A percentile compares a stretch with the other conserved stretches of the same genome.
Evolutionary conservation across 345 rosid genomes (phyloP).

Genomic region (Salix udensis): DNA sequence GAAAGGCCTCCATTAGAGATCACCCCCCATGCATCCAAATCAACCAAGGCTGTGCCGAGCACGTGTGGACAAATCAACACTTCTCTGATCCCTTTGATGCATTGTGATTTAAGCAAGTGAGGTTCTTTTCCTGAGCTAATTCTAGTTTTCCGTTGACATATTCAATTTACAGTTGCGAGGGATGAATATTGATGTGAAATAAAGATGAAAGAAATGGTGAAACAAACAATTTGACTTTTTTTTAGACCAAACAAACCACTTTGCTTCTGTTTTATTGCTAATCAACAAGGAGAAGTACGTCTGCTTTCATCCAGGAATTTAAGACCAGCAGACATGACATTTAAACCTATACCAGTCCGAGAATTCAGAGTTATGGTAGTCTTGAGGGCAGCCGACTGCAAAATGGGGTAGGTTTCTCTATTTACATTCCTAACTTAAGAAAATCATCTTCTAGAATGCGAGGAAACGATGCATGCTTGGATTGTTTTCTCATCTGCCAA

Average conservation of each 20-base stretch:
- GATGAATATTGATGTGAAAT: not conserved
- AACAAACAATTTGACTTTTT: slow-evolving; percentile 18
- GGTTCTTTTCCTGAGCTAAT: slow-evolving; percentile 8
- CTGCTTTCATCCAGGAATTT: not conserved
- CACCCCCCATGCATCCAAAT: not conserved
- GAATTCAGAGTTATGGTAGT: not conserved
- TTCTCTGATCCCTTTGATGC: not conserved
- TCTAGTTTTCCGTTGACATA: slow-evolving; percentile 10
- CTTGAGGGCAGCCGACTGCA: not conserved
- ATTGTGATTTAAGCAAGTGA: slow-evolving; percentile 16
- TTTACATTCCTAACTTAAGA: not conserved
- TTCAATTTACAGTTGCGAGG: not conserved
- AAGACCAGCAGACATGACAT: not conserved
- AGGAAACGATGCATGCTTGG: not conserved
- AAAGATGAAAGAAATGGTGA: slow-evolving; percentile 13
- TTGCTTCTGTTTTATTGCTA: not conserved
- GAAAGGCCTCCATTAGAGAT: not conserved
- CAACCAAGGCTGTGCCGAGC: not conserved
- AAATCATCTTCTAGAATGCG: slow-evolving; percentile 15
- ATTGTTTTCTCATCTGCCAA: not conserved
- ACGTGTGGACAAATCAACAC: too few relatives aligned
- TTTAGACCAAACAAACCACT: not conserved
- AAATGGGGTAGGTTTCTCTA: slow-evolving; percentile 1
- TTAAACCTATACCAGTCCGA: slow-evolving; percentile 4
- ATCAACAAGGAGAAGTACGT: not conserved